These are phyloP conservation scores for Schizophyllum commune DNA, from an alignment of 1,284 basidiomycete species.

Conservation along the genomic window DNA sequence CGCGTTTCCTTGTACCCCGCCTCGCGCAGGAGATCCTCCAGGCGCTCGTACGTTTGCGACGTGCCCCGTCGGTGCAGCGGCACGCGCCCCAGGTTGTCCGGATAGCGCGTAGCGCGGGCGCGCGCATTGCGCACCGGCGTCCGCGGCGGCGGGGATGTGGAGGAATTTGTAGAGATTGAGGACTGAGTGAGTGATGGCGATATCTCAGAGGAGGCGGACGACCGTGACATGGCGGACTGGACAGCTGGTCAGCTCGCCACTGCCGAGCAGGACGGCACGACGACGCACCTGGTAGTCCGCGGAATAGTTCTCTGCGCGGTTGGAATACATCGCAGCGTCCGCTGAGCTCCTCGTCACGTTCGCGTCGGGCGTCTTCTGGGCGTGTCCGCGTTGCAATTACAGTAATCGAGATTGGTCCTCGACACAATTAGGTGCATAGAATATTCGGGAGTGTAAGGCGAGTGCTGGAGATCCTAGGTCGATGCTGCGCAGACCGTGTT, in stretches of 20 bases:
- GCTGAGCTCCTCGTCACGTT: not conserved
- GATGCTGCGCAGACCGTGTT: too few species aligned
- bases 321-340: not conserved
- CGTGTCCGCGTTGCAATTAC: not conserved
- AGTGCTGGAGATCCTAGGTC: too few species aligned
- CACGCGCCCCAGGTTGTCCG: conserved; percentile 48
- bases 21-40: conserved; percentile 77
- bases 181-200: not conserved
- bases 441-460: too few species aligned
- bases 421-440: too few species aligned
- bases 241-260: not conserved
- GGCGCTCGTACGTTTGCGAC: conserved; percentile 70
- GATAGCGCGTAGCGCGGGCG: conserved; percentile 33
- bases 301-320: not conserved
- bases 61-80: conserved; percentile 68
- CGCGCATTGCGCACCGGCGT: not conserved
- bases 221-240: not conserved
- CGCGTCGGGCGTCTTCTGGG: not conserved
- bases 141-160: not conserved
- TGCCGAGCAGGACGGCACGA: not conserved
- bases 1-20: conserved; percentile 88
- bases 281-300: not conserved
- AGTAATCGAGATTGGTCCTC: not conserved
- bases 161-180: not conserved
- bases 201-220: not conserved